A percentile compares a stretch with the other conserved stretches of the same genome.
Evolutionary conservation across 108 stramenopile species (phyloP).

Genomic region (Licmophora abbreviata): DNA sequence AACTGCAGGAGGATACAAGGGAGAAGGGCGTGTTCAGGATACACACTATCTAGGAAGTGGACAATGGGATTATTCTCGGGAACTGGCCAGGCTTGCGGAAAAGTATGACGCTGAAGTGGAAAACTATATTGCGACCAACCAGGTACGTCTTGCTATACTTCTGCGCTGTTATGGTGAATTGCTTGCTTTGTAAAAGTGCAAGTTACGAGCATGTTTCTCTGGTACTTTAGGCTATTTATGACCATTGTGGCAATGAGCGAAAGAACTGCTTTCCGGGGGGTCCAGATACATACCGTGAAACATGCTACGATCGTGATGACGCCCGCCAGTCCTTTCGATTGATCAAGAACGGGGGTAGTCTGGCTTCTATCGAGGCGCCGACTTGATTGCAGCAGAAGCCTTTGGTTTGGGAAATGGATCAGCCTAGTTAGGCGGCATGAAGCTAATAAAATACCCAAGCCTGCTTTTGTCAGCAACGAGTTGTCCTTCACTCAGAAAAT

Average conservation of each 20-base stretch:
- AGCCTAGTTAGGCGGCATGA: no score
- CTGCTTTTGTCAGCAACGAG: no score
- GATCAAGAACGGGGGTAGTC: background rate
- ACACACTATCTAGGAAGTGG: slow-evolving; percentile 67
- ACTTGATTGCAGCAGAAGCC: background rate
- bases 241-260: slow-evolving; percentile 29
- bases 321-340: slow-evolving; percentile 28
- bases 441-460: no score
- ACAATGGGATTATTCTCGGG: slow-evolving; percentile 79
- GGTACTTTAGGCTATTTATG: slow-evolving; percentile 40
- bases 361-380: background rate
- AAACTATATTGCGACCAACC: slow-evolving; percentile 61
- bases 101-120: slow-evolving; percentile 46
- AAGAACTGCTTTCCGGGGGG: slow-evolving; percentile 39
- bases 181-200: background rate
- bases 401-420: no score
- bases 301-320: slow-evolving; percentile 27
- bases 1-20: slow-evolving; percentile 36
- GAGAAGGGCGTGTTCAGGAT: slow-evolving; percentile 47
- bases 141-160: slow-evolving; percentile 20
- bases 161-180: slow-evolving; percentile 1
- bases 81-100: slow-evolving; percentile 46
- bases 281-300: slow-evolving; percentile 47
- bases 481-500: no score
- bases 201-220: background rate